Base-by-base conservation (phyloP, 306 rosid genomes). In the Inga oerstediana region DNA sequence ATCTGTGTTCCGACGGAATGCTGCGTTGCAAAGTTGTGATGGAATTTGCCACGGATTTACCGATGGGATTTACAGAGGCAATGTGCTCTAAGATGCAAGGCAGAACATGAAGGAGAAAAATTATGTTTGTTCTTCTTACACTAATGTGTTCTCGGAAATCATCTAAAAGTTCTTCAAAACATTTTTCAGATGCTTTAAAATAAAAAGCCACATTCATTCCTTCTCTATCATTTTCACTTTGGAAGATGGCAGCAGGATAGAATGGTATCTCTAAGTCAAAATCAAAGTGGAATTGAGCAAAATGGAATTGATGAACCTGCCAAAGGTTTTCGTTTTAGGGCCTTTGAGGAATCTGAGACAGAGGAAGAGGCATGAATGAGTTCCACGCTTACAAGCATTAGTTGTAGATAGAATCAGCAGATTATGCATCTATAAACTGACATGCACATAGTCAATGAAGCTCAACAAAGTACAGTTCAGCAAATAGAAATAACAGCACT, bases 141-240 rank as follows among this genome's bases (percentile, higher is more conserved):
- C 56, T 91, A 82, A 96, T 85, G 84, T 77, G 88, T 80, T 96
- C 97, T 49, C 79, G 97, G 16, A 48, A 73, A 48, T 73, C 62
- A 54, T 81, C 83, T 3, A 97, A 86, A 83, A 96, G 97, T 20
- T 94, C 98, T 74, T 88, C 86, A 27, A 90, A 89, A 85, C 86
- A 94, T 66, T 72, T 90, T 78, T 96, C 97, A 70, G 98, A 96
- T 61, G 92, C 83, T 85, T 96, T 94, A 68, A 89, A 96, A 89
- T 91, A 96, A 89, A 96, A 86, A 79, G 94, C 94, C 82, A 89
- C 90, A 74, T 84, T 92, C 97, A 94, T 89, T 88, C 99, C 98
- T 78, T 94, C 97, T 80, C 99, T 97, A 51, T 96, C 99, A 83
- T 86, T 89, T 85, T 96, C 95, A 30, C 97, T 93, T 86, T 92